Evolutionary conservation across 495 filamentous ascomycete species (phyloP), one percentile per base, ranked within the genome.

Genomic region (Staphylotrichum tortipilum): DNA sequence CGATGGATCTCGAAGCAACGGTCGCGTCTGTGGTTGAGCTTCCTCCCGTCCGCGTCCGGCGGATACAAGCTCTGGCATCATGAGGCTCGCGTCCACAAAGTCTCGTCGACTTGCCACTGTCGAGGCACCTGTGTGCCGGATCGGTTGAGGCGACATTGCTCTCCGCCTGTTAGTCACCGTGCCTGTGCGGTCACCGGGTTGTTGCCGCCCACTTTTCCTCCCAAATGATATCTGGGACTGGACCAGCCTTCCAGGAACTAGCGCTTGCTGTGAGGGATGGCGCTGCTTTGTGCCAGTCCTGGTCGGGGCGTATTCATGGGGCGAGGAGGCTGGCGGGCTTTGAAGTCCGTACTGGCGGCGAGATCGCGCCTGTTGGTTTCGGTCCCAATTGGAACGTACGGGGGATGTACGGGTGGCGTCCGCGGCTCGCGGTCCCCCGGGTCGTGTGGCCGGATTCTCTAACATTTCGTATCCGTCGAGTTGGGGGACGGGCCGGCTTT

Each of bases 171-270:
- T n/a, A 8, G 15, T 2, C 5, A 12, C 41, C 1, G 15, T 12
- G 9, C 18, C 23, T 0, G 4, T 21, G 2, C 33, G 3, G 17
- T 36, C 14, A n/a, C n/a, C 29, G 19, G 9, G 36, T n/a, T 26
- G 22, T 35, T 28, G 21, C 8, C 41, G 33, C 8, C 19, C 18
- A 15, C 22, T 45, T 7, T 33, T 29, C 12, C 34, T 40, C 18
- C 33, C 18, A 18, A 52, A 52, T 8, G 41, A 44, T 22, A 52
- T 30, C 28, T 19, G 49, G 11, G 49, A 39, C 34, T 52, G 41
- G 29, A 34, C 18, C 19, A 21, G 17, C n/a, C 15, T 31, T 10
- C 23, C 15, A 5, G 31, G n/a, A 4, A 11, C 12, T 50, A 22
- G 11, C n/a, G 3, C n/a, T 38, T 28, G 0, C 3, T 1, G 38